Evolutionary conservation across 495 filamentous ascomycete species (phyloP), one percentile per base, ranked within the genome.

Genomic region (Aspergillus sclerotioniger): DNA sequence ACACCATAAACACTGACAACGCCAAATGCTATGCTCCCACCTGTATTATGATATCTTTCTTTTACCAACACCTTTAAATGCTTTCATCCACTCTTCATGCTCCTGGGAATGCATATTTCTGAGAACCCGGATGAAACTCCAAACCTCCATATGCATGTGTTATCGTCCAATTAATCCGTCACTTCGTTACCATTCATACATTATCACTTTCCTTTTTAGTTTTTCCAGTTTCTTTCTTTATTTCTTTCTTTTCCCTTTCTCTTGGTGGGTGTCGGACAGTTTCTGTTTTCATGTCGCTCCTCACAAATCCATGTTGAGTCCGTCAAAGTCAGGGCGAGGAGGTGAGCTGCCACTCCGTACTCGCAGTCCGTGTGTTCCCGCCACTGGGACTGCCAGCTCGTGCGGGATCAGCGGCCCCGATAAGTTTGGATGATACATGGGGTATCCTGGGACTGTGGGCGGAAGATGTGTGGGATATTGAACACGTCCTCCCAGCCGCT

Each of bases 271-370:
- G 37, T 16, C 10, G 0, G 49, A 19, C 9, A 50, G 20, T 39
- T 19, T 10, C 19, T 12, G 17, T 47, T 33, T 32, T 21, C 20
- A 4, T 13, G n/a, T 41, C n/a, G 37, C 8, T 32, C 12, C 9
- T 31, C 19, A 29, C 17, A 16, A 9, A 8, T 28, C 8, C 10
- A 43, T 17, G 16, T 6, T 15, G 8, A 17, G 29, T 33, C 67
- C 64, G 58, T 61, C 61, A 48, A 61, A 67, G 20, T 61, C 46
- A 25, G 69, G 65, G 1, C 51, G 62, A 8, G 59, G 76, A 74
- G 44, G 87, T 76, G 51, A 88, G 80, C 71, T 89, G 79, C 71
- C 84, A 84, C 75, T 77, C 54, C 70, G 67, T 57, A 64, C 63
- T 57, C 64, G 71, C 54, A 58, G 55, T 0, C 52, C 59, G 19